Conservation (phyloP, 805 yeast species). For the Torulaspora maleeae region DNA sequence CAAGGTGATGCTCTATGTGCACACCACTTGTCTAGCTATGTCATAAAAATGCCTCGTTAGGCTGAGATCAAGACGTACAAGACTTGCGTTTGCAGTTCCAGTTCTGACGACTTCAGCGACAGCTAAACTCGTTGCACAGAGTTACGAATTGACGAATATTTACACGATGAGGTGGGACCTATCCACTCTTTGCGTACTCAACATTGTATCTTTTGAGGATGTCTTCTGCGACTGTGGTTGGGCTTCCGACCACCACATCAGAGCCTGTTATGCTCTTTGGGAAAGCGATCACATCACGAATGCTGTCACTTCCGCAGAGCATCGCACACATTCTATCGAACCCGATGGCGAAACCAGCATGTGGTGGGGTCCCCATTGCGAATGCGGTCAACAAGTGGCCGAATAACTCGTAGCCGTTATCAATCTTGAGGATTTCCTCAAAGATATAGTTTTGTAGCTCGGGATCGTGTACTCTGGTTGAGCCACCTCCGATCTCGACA, state of each 20-base stretch:
- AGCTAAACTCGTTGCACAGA: no score
- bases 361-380: slow-evolving; percentile 94
- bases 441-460: slow-evolving; percentile 70
- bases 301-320: slow-evolving; percentile 69
- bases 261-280: slow-evolving; percentile 88
- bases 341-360: slow-evolving; percentile 95
- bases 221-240: slow-evolving; percentile 53
- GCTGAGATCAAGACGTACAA: no score
- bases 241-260: slow-evolving; percentile 85
- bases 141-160: neutral
- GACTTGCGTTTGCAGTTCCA: no score
- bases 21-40: neutral
- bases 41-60: neutral
- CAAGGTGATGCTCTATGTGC: no score
- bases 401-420: slow-evolving; percentile 58
- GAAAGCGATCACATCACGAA: slow-evolving; percentile 91
- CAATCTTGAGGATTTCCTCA: slow-evolving; percentile 55
- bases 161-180: neutral
- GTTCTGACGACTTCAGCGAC: no score
- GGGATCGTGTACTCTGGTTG: slow-evolving; percentile 89
- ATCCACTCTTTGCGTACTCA: slow-evolving; percentile 11
- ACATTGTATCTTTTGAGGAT: slow-evolving; percentile 55
- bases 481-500: slow-evolving; percentile 95
- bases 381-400: slow-evolving; percentile 83
- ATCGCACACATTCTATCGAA: slow-evolving; percentile 91